These are phyloP conservation scores for Gastrolobium villosum DNA, from an alignment of 306 rosid species.

Conservation along the genomic window DNA sequence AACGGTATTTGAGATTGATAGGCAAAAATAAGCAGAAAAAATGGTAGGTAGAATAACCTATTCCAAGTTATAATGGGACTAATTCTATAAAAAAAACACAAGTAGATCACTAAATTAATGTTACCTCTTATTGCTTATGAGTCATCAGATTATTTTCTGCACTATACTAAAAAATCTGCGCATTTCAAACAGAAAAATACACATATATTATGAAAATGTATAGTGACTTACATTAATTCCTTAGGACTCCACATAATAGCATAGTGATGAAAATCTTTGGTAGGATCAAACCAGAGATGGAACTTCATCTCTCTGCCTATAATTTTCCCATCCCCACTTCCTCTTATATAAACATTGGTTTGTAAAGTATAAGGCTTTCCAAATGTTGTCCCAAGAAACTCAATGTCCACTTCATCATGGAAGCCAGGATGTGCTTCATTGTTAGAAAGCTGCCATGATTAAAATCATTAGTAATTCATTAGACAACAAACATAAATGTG, in stretches of 20 bases:
- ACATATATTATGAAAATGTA: not conserved
- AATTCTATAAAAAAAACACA: constrained; percentile 29
- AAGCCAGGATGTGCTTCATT: constrained; percentile 93
- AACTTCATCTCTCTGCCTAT: constrained; percentile 98
- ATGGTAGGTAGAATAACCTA: too few relatives aligned
- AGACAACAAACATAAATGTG: not conserved
- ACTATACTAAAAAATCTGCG: not conserved
- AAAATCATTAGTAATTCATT: constrained; percentile 21
- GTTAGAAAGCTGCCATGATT: constrained; percentile 83
- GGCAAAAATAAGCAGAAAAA: too few relatives aligned
- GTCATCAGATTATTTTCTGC: not conserved
- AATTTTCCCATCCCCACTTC: constrained; percentile 89
- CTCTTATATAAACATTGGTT: constrained; percentile 94
- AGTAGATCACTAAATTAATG: constrained; percentile 39
- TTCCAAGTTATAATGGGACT: not conserved
- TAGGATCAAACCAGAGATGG: constrained; percentile 97
- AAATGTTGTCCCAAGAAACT: constrained; percentile 94
- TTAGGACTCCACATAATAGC: constrained; percentile 90
- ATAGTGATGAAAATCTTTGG: constrained; percentile 83
- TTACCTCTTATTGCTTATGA: not conserved
- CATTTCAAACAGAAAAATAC: not conserved
- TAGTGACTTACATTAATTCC: constrained; percentile 78
- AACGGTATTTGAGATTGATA: too few relatives aligned
- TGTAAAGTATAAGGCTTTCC: constrained; percentile 96
- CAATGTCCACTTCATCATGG: constrained; percentile 98